Conservation (phyloP, 192 early-diverging fungal species). For the Gorgonomyces haynaldii region DNA sequence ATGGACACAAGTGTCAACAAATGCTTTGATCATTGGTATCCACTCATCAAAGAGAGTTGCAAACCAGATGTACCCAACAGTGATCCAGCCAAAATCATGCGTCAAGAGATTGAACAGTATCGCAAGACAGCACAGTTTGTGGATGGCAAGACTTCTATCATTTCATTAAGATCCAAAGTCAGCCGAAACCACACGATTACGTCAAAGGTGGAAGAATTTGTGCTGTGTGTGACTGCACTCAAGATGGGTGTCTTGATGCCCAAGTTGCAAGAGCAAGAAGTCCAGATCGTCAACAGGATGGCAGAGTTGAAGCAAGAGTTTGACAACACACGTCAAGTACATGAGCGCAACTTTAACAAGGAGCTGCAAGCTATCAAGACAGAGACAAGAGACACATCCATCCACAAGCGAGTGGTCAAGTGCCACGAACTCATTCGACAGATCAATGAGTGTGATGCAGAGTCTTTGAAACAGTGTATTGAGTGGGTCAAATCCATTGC, state of each 20-base stretch:
- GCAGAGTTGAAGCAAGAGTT: background rate
- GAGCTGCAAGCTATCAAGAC: background rate
- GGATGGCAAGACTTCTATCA: background rate
- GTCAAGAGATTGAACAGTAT: background rate
- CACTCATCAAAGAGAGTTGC: background rate
- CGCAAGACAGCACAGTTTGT: background rate
- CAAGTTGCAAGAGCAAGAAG: conserved; percentile 1
- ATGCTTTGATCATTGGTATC: too few species aligned
- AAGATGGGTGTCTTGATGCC: background rate
- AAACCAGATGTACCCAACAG: background rate
- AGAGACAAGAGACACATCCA: conserved; percentile 1
- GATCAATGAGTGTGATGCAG: background rate
- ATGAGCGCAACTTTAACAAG: background rate
- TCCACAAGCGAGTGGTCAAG: conserved; percentile 1
- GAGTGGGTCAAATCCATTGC: background rate
- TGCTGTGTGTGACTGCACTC: background rate
- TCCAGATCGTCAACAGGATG: background rate
- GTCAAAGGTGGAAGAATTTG: conserved; percentile 3
- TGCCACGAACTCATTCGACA: background rate
- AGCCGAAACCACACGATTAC: background rate
- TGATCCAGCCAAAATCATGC: background rate
- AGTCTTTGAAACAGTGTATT: background rate
- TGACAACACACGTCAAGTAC: background rate
- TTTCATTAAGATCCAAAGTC: conserved; percentile 5
- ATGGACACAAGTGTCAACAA: too few species aligned